Base-by-base conservation (phyloP, 192 early-diverging fungal genomes). In the Mortierella hygrophila region DNA sequence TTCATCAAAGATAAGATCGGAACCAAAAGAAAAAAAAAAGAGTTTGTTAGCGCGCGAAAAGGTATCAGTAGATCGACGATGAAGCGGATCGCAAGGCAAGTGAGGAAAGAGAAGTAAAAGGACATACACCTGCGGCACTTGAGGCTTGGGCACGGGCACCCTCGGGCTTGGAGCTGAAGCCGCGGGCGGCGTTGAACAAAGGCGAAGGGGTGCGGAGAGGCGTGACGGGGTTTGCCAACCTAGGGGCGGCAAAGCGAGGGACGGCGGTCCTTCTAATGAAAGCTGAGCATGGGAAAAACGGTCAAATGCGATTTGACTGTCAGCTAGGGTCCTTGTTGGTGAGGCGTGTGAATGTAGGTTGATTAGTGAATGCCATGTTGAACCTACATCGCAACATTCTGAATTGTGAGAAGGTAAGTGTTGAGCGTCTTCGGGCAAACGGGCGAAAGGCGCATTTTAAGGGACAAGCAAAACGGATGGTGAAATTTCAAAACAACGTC, bases 71-170 rank as follows among this genome's bases (percentile, higher is more conserved):
- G 42, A 46, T 9, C 55, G 23, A 16, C 9, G 38, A 63, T 16
- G 63, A 42, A 52, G 40, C 9, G 11, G 70, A 71, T 26, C 41
- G 70, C 70, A 29, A 75, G 16, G 54, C 15, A 57, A 75, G 26
- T n/a, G 55, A 20, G 32, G 29, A 6, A 7, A 32, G 37, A 21
- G 16, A 41, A 47, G 6, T 4, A 75, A 38, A 4, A 15, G 15
- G 44, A 74, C 76, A 13, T 84, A 86, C 84, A 47, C 84, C 84
- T 2, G 84, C 78, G 23, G 79, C 75, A 49, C 78, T 86, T 18
- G 75, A 32, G 4, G 40, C 47, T 42, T 86, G 84, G 29, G 84
- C 72, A 68, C 84, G 78, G 41, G 79, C 84, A 47, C 84, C 84
- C 13, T 81, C 84, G 3, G 78, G 8, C 16, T 84, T 74, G 38